Percentiles rank a stretch among this genome's conserved stretches.
phyloP scores from a whole-genome alignment of 306 rosid species.

The Inga leiocalycina region DNA sequence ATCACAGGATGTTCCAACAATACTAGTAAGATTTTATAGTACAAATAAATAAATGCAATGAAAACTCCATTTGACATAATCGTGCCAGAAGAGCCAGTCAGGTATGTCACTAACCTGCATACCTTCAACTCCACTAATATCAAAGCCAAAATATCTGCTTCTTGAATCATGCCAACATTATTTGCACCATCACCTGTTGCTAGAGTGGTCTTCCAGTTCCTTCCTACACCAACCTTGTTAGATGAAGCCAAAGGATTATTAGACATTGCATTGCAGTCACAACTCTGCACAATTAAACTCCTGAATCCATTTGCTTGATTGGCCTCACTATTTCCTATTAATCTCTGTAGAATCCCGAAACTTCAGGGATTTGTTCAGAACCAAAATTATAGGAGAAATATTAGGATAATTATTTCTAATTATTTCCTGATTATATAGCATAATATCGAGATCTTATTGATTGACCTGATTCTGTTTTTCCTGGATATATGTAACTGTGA shows the following conservation, averaged over 20 bases:
- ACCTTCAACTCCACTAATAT: slow-evolving; percentile 99
- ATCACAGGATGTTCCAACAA: not conserved
- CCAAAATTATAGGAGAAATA: no score
- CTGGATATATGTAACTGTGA: no score
- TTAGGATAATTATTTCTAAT: no score
- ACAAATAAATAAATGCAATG: not conserved
- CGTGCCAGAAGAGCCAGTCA: slow-evolving; percentile 33
- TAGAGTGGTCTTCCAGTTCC: slow-evolving; percentile 87
- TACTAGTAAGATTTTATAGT: slow-evolving; percentile 23
- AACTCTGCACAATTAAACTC: slow-evolving; percentile 26
- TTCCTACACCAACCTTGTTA: slow-evolving; percentile 90
- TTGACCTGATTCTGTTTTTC: no score
- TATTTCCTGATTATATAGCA: no score
- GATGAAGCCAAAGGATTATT: slow-evolving; percentile 50
- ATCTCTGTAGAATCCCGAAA: not conserved
- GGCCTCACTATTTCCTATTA: slow-evolving; percentile 18
- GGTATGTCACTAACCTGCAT: slow-evolving; percentile 88
- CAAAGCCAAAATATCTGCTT: slow-evolving; percentile 96
- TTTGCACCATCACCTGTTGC: slow-evolving; percentile 99
- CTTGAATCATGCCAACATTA: slow-evolving; percentile 99
- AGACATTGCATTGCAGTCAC: not conserved
- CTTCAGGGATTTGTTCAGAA: no score
- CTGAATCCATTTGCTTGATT: slow-evolving; percentile 23
- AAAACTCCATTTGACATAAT: slow-evolving; percentile 17
- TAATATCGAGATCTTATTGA: no score